These are phyloP conservation scores for Amylostereum areolatum DNA, from an alignment of 1,284 basidiomycete species.

Conservation along the genomic window DNA sequence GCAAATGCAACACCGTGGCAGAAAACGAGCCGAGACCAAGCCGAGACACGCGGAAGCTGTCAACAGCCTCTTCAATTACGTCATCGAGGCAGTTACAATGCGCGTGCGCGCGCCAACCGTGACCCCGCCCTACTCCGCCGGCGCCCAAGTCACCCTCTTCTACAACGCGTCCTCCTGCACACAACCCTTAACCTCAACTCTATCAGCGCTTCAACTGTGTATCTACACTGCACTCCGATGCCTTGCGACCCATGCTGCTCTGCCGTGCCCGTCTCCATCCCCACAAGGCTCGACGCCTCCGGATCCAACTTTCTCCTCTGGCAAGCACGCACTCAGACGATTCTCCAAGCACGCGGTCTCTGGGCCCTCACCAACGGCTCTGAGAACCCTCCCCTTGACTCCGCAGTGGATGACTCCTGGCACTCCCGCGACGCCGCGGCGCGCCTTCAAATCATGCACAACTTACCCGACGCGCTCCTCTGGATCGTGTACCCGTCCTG, in stretches of 20 bases:
- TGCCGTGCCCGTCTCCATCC: slow-evolving; percentile 5
- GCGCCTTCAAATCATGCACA: slow-evolving; percentile 8
- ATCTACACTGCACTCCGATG: no score
- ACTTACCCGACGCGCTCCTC: slow-evolving; percentile 5
- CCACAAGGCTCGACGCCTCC: slow-evolving; percentile 10
- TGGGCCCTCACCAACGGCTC: slow-evolving; percentile 7
- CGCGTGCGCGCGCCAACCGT: no score
- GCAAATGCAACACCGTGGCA: no score
- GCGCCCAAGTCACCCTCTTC: no score
- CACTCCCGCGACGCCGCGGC: slow-evolving; percentile 9
- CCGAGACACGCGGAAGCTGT: no score
- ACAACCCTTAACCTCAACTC: no score
- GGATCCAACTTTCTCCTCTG: slow-evolving; percentile 7
- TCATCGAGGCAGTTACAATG: no score
- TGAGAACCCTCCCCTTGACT: slow-evolving; percentile 1
- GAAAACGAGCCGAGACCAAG: no score
- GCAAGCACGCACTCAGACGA: slow-evolving; percentile 1
- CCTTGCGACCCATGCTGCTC: background rate
- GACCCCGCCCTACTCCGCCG: no score
- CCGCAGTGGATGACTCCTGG: background rate
- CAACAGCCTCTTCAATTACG: no score
- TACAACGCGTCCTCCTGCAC: no score
- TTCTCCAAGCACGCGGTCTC: slow-evolving; percentile 7
- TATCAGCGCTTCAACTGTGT: no score
- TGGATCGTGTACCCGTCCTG: slow-evolving; percentile 5